Conservation (phyloP, 2,329 filamentous ascomycete species). For the Fusarium sulawesiense region DNA sequence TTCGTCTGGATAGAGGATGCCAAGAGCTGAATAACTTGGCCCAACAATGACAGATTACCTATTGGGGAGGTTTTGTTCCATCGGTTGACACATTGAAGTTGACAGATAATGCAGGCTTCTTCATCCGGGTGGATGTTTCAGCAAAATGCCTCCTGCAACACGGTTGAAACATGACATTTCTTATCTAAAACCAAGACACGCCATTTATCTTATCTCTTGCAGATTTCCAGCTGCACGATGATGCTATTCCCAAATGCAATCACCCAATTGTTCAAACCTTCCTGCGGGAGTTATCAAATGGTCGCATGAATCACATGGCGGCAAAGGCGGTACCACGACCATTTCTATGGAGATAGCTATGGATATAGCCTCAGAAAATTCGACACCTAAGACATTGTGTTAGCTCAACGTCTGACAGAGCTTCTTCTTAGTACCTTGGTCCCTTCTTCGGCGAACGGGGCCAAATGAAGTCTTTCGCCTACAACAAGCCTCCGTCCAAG, state of each 20-base stretch:
- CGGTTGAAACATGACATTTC: not conserved
- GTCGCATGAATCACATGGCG: not conserved
- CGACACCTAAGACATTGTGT: accelerated
- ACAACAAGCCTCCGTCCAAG: not conserved
- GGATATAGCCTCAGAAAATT: not conserved
- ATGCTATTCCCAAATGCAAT: not conserved
- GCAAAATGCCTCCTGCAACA: not conserved
- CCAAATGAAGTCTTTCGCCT: too few species aligned
- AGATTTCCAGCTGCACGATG: not conserved
- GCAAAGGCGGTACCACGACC: not conserved
- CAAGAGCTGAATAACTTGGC: not conserved
- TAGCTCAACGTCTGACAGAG: not conserved
- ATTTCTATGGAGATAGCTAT: not conserved
- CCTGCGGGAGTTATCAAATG: too few species aligned
- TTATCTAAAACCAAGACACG: not conserved
- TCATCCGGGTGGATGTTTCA: not conserved
- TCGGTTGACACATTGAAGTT: not conserved
- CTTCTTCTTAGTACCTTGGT: too few species aligned
- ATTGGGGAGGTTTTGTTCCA: not conserved
- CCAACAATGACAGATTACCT: not conserved
- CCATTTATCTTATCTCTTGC: not conserved
- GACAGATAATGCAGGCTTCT: not conserved
- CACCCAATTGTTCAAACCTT: accelerated
- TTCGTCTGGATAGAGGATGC: not conserved
- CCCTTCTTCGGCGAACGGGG: too few species aligned